Evolutionary conservation across 2,329 filamentous ascomycete genomes (phyloP), one percentile per base, ranked within the genome.

Genomic region (Pseudofabraea citricarpa): DNA sequence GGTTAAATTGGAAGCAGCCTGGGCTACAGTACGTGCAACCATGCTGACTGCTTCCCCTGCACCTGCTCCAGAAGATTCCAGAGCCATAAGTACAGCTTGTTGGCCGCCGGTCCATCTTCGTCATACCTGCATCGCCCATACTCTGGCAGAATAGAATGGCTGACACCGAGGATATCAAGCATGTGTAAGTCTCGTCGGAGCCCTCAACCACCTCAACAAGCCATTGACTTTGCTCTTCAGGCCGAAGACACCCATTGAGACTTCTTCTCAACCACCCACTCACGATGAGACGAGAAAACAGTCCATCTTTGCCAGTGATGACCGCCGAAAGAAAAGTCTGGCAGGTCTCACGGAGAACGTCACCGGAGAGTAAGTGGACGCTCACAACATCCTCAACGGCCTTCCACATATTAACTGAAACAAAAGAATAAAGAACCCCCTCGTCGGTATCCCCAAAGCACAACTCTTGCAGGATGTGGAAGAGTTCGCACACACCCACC

Each of bases 401-500:
- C n/a, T n/a, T n/a, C n/a, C n/a, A n/a, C n/a, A n/a, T n/a, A n/a
- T n/a, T n/a, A n/a, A n/a, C n/a, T n/a, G n/a, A n/a, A n/a, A n/a
- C 20, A 26, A 4, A 42, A 76, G 73, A 50, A 70, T 77, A 51
- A 65, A 68, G 40, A 81, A 81, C 51, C 75, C 75, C 22, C 65
- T 85, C 3, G 67, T 73, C 21, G 77, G 76, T 27, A 68, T 81
- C 39, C 66, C 76, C 6, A 69, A 59, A 48, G 69, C 64, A 36
- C 60, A 66, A 50, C 70, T 82, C 6, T 62, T 81, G 43, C 57
- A 60, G 27, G 67, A 80, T 40, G 81, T 81, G 23, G 71, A 79
- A 40, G 67, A 69, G n/a, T 87, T 86, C 55, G 83, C 81, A 29
- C 66, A 68, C 12, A 65, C 73, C 32, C 76, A 83, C 52, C 72